Evolutionary conservation across 257 asterid genomes (phyloP).

Genomic region (Ballota nigra): DNA sequence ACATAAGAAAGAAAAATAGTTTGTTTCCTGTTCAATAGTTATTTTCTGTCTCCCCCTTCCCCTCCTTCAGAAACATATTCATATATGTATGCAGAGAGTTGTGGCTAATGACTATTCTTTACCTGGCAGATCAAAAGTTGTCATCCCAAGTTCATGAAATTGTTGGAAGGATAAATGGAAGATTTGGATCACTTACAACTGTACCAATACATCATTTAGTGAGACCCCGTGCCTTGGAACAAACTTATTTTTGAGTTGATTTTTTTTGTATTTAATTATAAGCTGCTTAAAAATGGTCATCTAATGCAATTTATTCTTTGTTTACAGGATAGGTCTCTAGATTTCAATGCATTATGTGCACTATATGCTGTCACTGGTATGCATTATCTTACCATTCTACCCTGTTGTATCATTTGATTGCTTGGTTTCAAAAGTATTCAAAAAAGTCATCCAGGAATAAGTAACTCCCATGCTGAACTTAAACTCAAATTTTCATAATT

Average conservation of each 20-base stretch:
- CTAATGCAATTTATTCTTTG: constrained; percentile 21
- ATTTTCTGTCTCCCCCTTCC: too few species aligned
- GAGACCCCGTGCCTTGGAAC: constrained; percentile 29
- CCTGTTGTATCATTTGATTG: constrained; percentile 8
- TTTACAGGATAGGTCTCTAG: constrained; percentile 83
- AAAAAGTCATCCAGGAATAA: neutral
- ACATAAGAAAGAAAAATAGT: neutral
- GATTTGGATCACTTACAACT: constrained; percentile 79
- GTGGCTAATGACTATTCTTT: constrained; percentile 7
- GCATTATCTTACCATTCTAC: constrained; percentile 20
- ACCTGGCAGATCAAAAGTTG: constrained; percentile 73
- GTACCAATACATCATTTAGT: constrained; percentile 97
- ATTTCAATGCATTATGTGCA: constrained; percentile 72
- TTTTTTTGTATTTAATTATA: neutral
- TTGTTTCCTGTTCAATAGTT: neutral
- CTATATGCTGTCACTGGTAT: constrained; percentile 93
- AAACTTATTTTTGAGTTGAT: constrained; percentile 6
- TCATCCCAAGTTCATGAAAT: constrained; percentile 94
- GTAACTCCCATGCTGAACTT: neutral
- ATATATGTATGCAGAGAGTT: neutral
- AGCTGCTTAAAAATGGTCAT: constrained; percentile 12
- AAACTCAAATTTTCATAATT: neutral
- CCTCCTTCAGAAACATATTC: neutral
- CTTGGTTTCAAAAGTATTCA: neutral
- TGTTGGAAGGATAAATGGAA: constrained; percentile 94